Evolutionary conservation across 2,329 filamentous ascomycete genomes (phyloP).

Genomic region (Aspergillus candidus): DNA sequence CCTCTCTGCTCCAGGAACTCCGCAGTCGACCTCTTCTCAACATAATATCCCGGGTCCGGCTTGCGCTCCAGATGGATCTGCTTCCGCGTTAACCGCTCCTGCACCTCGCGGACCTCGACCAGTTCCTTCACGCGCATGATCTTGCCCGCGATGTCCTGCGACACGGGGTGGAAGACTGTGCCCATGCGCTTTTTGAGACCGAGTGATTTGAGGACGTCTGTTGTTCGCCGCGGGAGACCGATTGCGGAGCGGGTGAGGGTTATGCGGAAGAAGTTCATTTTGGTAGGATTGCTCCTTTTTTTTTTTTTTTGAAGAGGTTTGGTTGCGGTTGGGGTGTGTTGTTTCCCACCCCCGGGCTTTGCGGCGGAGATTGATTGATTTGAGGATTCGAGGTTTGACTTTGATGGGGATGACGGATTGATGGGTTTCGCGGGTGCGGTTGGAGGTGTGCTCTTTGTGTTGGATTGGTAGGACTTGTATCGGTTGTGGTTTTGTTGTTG

Average conservation of each 20-base stretch:
- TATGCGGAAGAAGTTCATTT: conserved; percentile 81
- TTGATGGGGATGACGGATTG: neutral
- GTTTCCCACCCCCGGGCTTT: no score
- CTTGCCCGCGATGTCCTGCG: conserved; percentile 75
- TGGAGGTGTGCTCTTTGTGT: no score
- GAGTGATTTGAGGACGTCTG: conserved; percentile 75
- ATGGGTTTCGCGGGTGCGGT: neutral
- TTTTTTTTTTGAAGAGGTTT: conserved; percentile 2
- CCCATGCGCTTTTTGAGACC: conserved; percentile 78
- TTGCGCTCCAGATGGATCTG: conserved; percentile 66
- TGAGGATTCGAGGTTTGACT: no score
- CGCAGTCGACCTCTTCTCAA: conserved; percentile 53
- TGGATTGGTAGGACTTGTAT: no score
- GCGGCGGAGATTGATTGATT: no score
- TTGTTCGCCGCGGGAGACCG: conserved; percentile 72
- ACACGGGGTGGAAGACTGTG: conserved; percentile 84
- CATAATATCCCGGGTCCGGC: conserved; percentile 73
- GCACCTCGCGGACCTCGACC: conserved; percentile 74
- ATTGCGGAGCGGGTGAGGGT: conserved; percentile 86
- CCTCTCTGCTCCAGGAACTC: conserved; percentile 15
- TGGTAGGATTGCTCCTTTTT: conserved; percentile 6
- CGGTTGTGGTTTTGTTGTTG: no score
- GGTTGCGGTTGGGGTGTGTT: no score
- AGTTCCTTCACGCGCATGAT: conserved; percentile 93
- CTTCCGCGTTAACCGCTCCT: conserved; percentile 53